Percentiles rank a stretch among this genome's conserved stretches.
Conservation (phyloP, 257 asterid species). For the Ocimum tenuiflorum region DNA sequence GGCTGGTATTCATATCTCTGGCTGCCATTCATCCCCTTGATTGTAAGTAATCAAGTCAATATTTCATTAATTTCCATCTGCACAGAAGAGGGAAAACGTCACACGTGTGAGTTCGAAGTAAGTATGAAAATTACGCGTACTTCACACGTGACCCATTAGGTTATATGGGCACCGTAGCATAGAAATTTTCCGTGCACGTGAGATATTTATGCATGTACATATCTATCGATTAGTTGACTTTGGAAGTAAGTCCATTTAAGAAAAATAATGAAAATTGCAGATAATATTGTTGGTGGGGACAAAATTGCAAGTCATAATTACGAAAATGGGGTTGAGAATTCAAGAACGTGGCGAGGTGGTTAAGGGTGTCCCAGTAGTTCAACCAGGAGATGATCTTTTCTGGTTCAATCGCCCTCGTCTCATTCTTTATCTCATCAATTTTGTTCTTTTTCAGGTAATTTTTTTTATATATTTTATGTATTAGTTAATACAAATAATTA, state of each 20-base stretch:
- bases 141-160: too few species aligned
- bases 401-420: conserved; percentile 78
- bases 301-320: conserved; percentile 74
- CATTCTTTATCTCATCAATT: conserved; percentile 62
- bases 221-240: too few species aligned
- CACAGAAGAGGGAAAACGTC: too few species aligned
- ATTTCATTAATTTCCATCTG: too few species aligned
- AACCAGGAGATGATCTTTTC: conserved; percentile 68
- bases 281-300: conserved; percentile 72
- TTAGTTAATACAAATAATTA: neutral
- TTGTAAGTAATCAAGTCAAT: conserved; percentile 42
- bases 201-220: too few species aligned
- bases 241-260: too few species aligned
- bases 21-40: conserved; percentile 78
- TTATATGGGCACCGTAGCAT: too few species aligned
- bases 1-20: conserved; percentile 85
- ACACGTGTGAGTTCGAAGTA: too few species aligned
- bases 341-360: conserved; percentile 76
- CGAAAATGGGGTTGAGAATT: conserved; percentile 78
- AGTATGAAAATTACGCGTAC: too few species aligned
- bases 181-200: too few species aligned
- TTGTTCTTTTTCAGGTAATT: conserved; percentile 74
- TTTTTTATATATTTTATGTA: neutral
- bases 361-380: conserved; percentile 73
- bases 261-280: conserved; percentile 24